Percentiles rank a stretch among this genome's conserved stretches.
Evolutionary conservation across 495 filamentous ascomycete species (phyloP).

Genomic region (Durotheca rogersii): DNA sequence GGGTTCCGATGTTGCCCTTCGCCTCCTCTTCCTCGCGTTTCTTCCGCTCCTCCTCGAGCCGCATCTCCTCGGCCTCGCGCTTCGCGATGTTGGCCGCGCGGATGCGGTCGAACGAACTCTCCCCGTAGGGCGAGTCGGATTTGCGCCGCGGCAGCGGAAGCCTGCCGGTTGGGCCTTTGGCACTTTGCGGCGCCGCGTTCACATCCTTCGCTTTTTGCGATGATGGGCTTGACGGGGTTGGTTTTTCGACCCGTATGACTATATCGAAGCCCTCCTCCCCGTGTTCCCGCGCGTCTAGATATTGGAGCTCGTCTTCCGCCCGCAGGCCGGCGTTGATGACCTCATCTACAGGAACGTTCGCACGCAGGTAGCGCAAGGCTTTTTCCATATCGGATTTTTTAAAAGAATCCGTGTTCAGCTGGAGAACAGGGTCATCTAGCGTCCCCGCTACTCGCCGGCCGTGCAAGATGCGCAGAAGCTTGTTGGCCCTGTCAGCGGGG

Average conservation of each 20-base stretch:
- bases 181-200: slow-evolving; percentile 39
- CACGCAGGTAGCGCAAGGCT: slow-evolving; percentile 69
- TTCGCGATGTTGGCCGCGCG: slow-evolving; percentile 46
- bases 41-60: slow-evolving; percentile 45
- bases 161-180: slow-evolving; percentile 25
- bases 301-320: slow-evolving; percentile 59
- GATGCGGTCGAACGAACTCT: slow-evolving; percentile 51
- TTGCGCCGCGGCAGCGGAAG: slow-evolving; percentile 15
- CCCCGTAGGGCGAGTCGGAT: slow-evolving; percentile 45
- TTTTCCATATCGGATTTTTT: slow-evolving; percentile 37
- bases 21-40: slow-evolving; percentile 56
- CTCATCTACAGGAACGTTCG: slow-evolving; percentile 71
- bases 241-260: slow-evolving; percentile 14
- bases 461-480: slow-evolving; percentile 67
- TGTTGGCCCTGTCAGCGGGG: slow-evolving; percentile 57
- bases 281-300: slow-evolving; percentile 59
- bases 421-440: slow-evolving; percentile 55
- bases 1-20: slow-evolving; percentile 51
- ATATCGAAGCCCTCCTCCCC: slow-evolving; percentile 34
- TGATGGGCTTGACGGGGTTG: slow-evolving; percentile 41
- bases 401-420: slow-evolving; percentile 37
- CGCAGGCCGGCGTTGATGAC: slow-evolving; percentile 56
- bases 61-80: slow-evolving; percentile 39
- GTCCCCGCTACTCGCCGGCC: slow-evolving; percentile 74
- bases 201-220: slow-evolving; percentile 26